phyloP scores from a whole-genome alignment of 352 stramenopile species.

The Globisporangium recalcitrans region DNA sequence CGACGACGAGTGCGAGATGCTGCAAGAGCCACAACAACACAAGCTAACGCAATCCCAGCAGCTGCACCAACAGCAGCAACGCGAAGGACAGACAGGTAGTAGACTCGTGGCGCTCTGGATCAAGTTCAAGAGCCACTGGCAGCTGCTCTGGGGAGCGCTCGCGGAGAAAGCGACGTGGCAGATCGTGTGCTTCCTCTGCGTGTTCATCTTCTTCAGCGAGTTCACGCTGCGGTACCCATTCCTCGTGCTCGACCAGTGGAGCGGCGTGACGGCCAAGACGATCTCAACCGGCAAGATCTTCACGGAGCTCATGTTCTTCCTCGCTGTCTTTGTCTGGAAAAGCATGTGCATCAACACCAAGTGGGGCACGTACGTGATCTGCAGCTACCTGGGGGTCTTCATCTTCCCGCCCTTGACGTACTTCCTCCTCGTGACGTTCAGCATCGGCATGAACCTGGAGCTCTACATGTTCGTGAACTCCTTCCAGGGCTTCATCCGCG shows the following conservation, averaged over 20 bases:
- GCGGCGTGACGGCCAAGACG: conserved; percentile 30
- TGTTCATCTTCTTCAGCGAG: conserved; percentile 46
- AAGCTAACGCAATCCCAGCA: neutral
- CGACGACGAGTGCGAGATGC: conserved; percentile 20
- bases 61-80: neutral
- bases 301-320: conserved; percentile 28
- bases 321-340: conserved; percentile 31
- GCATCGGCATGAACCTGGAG: conserved; percentile 19
- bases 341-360: conserved; percentile 28
- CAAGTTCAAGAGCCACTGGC: conserved; percentile 25
- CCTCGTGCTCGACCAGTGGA: conserved; percentile 34
- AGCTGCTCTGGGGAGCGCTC: conserved; percentile 27
- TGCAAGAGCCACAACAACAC: conserved; percentile 14
- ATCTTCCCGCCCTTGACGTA: conserved; percentile 26
- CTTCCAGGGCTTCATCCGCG: conserved; percentile 34
- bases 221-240: conserved; percentile 43
- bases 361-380: conserved; percentile 26
- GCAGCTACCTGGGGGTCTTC: conserved; percentile 26
- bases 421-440: conserved; percentile 24
- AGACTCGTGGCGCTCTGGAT: neutral
- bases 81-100: neutral
- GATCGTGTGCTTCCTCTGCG: conserved; percentile 33
- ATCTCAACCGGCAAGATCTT: conserved; percentile 26
- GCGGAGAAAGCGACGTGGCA: conserved; percentile 35
- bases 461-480: conserved; percentile 36